Base-by-base conservation (phyloP, 2,329 filamentous ascomycete genomes). In the Penicillium crustosum region DNA sequence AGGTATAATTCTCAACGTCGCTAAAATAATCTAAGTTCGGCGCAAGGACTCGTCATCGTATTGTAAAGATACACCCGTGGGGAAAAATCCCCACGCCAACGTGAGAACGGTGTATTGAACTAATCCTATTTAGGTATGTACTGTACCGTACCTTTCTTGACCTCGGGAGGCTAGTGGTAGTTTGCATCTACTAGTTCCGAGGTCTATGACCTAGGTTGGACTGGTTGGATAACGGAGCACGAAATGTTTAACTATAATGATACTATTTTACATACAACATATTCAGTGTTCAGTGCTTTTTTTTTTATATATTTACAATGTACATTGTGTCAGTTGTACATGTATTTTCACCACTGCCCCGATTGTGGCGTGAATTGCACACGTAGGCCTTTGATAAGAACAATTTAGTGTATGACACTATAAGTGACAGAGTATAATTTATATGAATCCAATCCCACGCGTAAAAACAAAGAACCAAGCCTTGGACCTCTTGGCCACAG, bases 1-100 rank as follows among this genome's bases (percentile, higher is more conserved):
- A 4, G n/a, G 33, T 12, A 23, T n/a, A 35, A 6, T 25, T 39
- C 25, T 41, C 9, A n/a, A 5, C 17, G 4, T 31, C 51, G 31
- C 42, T 38, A 48, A 48, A 38, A 21, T 31, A 53, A 38, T 36
- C 41, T 29, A 38, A 36, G 9, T 39, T 52, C 44, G 45, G 52
- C 38, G 47, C 53, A 51, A 55, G 53, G 53, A 52, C 38, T 55
- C 53, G 53, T 55, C 29, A 55, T 27, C 38, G 53, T 55, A 55
- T 27, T n/a, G 53, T 55, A 55, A 55, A 53, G 9, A 9, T 23
- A 51, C 7, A 1, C 33, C 9, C 17, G 42, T 53, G 55, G 55
- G 35, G 49, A 54, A 53, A 52, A 21, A 25, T 43, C 42, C 42
- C 55, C 43, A 55, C 50, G 36, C 49, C 55, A 49, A 58, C 25